These are phyloP conservation scores for Diversispora eburnea DNA, from an alignment of 192 early-diverging fungal genomes.

Conservation along the genomic window DNA sequence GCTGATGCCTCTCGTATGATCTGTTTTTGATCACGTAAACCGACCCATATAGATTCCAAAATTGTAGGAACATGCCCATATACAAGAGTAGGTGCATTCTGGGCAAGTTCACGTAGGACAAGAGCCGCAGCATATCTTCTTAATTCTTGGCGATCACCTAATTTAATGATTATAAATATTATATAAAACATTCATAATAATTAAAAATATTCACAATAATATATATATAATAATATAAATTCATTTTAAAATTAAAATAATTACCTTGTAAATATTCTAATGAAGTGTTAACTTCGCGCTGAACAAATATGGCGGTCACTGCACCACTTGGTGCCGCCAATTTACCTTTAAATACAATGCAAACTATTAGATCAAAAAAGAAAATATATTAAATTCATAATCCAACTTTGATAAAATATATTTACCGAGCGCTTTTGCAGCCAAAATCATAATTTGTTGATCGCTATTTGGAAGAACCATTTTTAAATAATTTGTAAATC, in stretches of 20 bases:
- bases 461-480: conserved; percentile 60
- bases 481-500: conserved; percentile 74
- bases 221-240: neutral
- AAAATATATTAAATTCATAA: neutral
- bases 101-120: conserved; percentile 68
- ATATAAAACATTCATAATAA: neutral
- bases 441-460: conserved; percentile 66
- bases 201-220: neutral
- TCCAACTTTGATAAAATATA: neutral
- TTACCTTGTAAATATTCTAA: conserved; percentile 77
- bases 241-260: neutral
- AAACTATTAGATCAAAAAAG: too few species aligned
- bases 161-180: neutral
- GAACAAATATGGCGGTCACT: conserved; percentile 71
- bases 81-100: conserved; percentile 77
- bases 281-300: conserved; percentile 73
- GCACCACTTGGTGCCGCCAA: conserved; percentile 58
- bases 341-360: conserved; percentile 35
- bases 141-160: conserved; percentile 74
- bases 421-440: conserved; percentile 67
- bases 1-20: conserved; percentile 77
- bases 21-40: conserved; percentile 74
- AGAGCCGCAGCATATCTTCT: conserved; percentile 78
- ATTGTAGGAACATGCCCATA: conserved; percentile 79
- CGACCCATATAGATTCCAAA: conserved; percentile 80